Base-by-base conservation (phyloP, 805 yeast species). In the Trichomonascus vanleenenianus region DNA sequence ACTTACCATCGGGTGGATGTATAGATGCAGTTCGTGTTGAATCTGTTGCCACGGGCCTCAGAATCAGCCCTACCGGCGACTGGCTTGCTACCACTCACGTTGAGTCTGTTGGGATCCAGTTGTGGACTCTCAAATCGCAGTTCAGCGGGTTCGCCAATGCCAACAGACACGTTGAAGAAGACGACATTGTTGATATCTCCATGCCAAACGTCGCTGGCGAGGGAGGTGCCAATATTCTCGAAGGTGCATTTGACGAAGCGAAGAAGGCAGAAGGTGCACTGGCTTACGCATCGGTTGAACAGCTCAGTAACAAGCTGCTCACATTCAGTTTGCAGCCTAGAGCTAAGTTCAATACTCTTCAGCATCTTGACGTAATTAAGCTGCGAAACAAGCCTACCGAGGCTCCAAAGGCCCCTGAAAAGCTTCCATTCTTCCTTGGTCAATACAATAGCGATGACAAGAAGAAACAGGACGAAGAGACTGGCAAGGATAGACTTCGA, bases 1-100 rank as follows among this genome's bases (percentile, higher is more conserved):
- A 93, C 63, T 74, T 93, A 49, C 97, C 97, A 36, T 84, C 96
- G 1, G 97, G 98, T 41, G 86, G 89, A 1, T 91, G 97, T 64
- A 87, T 93, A 47, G 98, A 93, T 67, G 97, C 96, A 51, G 80
- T 91, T 14, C 67, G 70, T 44, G 73, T 93, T 20, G 79, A 83
- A 1, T 78, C 73, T 54, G 89, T 88, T n/a, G 95, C 83, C 2
- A 87, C 97, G 0, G 70, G 76, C 45, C 71, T 94, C 30, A 78
- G 81, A 57, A 76, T 93, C 52, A 85, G 96, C 12, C 94, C 94
- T 2, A 72, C 79, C 46, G 96, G 96, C 38, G 97, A 93, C 55
- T 78, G 81, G 63, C 71, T 93, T 46, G 97, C 97, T 1, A 89
- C 97, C 0, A 73, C 95, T 0, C 97, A 93, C 65, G 96, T 88